phyloP scores from a whole-genome alignment of 2,329 filamentous ascomycete genomes.

The Metarhizium album region DNA sequence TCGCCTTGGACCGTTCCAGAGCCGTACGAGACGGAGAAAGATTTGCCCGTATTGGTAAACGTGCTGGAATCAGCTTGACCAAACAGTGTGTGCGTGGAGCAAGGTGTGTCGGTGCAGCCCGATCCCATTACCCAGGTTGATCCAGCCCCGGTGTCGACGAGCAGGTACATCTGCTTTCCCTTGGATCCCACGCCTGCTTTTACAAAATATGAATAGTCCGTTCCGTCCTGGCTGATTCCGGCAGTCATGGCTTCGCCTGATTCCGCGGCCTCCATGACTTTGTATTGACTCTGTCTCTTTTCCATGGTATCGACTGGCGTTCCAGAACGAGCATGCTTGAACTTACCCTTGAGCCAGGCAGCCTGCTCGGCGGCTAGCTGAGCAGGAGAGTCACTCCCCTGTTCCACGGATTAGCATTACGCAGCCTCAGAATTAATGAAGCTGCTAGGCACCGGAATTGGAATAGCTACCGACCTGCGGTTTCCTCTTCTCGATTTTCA shows the following conservation, averaged over 20 bases:
- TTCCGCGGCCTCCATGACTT: constrained; percentile 33
- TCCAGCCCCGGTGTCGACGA: constrained; percentile 55
- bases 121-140: constrained; percentile 79
- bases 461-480: constrained; percentile 7
- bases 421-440: constrained; percentile 15
- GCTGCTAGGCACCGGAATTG: neutral
- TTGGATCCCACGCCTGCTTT: constrained; percentile 45
- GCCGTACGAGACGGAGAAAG: constrained; percentile 64
- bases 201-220: constrained; percentile 56
- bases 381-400: constrained; percentile 4
- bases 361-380: constrained; percentile 10
- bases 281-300: constrained; percentile 35
- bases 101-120: constrained; percentile 55
- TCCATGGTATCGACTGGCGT: neutral
- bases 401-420: neutral
- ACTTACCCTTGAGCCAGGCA: constrained; percentile 9
- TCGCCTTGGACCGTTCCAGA: constrained; percentile 61
- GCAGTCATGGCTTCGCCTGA: constrained; percentile 37
- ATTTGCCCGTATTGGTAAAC: constrained; percentile 38
- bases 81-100: constrained; percentile 59
- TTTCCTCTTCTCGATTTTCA: constrained; percentile 30
- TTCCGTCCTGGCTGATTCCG: constrained; percentile 52
- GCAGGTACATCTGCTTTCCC: constrained; percentile 45
- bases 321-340: neutral
- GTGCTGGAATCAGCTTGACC: constrained; percentile 55